phyloP scores from a whole-genome alignment of 1,284 basidiomycete genomes.

The Rhodotorula sp. region DNA sequence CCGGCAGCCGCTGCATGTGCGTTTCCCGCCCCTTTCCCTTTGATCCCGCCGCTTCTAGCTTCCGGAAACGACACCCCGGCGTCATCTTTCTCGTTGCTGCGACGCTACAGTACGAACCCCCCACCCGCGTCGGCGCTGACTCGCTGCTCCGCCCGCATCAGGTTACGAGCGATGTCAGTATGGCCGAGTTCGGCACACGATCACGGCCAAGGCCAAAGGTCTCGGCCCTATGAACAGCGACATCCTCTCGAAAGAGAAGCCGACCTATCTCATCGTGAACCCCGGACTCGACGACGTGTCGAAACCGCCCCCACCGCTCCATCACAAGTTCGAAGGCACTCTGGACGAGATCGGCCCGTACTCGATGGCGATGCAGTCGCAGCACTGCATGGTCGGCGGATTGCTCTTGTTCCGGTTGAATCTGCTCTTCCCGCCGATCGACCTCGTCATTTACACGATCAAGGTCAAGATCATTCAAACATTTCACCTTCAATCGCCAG shows the following conservation, averaged over 20 bases:
- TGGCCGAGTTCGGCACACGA: constrained; percentile 34
- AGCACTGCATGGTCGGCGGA: constrained; percentile 40
- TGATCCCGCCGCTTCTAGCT: background rate
- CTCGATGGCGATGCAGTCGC: constrained; percentile 27
- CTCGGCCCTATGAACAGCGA: constrained; percentile 31
- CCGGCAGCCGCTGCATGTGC: constrained; percentile 27
- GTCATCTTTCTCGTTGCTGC: too few relatives aligned
- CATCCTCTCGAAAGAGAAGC: constrained; percentile 21
- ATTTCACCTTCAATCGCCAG: constrained; percentile 30
- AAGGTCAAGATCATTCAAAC: constrained; percentile 40
- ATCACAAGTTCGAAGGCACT: constrained; percentile 38
- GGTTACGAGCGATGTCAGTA: constrained; percentile 38
- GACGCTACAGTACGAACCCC: too few relatives aligned
- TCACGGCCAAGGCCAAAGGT: constrained; percentile 39
- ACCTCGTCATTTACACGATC: constrained; percentile 38
- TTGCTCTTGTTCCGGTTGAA: constrained; percentile 39
- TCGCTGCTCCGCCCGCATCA: background rate
- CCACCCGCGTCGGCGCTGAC: background rate
- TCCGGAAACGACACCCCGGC: too few relatives aligned
- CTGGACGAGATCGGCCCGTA: constrained; percentile 37
- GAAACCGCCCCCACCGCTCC: constrained; percentile 33
- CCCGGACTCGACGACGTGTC: constrained; percentile 34
- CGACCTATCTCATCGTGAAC: constrained; percentile 34
- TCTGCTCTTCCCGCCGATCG: constrained; percentile 34
- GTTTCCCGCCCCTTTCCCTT: background rate